Evolutionary conservation across 2,329 filamentous ascomycete species (phyloP), one percentile per base, ranked within the genome.

Genomic region (Biscogniauxia mediterranea): DNA sequence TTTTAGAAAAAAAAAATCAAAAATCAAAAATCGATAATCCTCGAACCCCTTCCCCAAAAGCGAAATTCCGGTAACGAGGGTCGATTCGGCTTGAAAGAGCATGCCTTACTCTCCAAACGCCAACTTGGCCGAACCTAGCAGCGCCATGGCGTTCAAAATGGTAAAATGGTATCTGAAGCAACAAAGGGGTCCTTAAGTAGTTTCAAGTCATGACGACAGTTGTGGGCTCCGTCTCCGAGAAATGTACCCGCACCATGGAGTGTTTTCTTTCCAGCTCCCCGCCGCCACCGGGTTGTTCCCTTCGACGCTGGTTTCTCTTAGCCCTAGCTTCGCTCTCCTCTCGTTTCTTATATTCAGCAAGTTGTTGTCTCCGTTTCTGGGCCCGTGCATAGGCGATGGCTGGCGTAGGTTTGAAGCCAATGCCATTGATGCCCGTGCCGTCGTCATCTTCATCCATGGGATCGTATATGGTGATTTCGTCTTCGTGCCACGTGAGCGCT

Each of bases 401-500:
- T 5, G 86, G 79, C 0, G 85, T 88, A 1, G 87, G 86, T 67
- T 81, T 85, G 75, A 89, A 89, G 0, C 87, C 87, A 62, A 89
- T 85, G 5, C 87, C 87, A 70, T 89, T 89, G 69, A 89, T 85
- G 21, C 87, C 87, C 3, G 83, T 84, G 56, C 87, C 87, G 69
- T 89, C 87, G 68, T 89, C 87, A 64, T 89, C 86, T 64, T 83
- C 80, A 69, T 89, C 87, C 50, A 85, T 78, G 0, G 85, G 84
- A 66, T 88, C 83, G 71, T 89, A 87, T 26, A 88, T 79, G 1
- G 87, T 89, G 62, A 89, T 89, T 70, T 89, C 87, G 66, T 89
- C 83, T 65, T 88, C 85, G 68, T 86, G 85, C 87, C 87, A 89
- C 1, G 87, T 89, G 57, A 89, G 76, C 2, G 85, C 81, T 6